Percentiles rank a stretch among this genome's conserved stretches.
Conservation (phyloP, 2,329 filamentous ascomycete species). For the Ceratocystis harringtonii region DNA sequence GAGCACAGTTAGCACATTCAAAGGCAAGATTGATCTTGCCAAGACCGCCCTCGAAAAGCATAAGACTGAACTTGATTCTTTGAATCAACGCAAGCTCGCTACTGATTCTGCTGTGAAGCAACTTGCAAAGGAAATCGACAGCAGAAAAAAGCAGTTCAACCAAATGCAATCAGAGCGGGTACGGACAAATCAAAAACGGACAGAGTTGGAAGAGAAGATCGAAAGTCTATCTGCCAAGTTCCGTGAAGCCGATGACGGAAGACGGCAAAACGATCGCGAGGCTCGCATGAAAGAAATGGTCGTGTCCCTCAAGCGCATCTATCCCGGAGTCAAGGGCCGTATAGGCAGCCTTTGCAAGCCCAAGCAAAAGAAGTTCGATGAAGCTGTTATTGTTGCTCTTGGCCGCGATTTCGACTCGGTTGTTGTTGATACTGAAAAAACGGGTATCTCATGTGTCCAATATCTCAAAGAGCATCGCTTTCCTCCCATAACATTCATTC, state of each 20-base stretch:
- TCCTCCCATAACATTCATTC: slow-evolving; percentile 83
- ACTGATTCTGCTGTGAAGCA: slow-evolving; percentile 50
- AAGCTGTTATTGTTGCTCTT: slow-evolving; percentile 81
- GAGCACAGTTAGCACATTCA: slow-evolving; percentile 76
- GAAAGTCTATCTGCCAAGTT: slow-evolving; percentile 66
- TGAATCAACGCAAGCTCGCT: slow-evolving; percentile 52
- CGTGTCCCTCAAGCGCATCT: slow-evolving; percentile 73
- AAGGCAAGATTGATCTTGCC: slow-evolving; percentile 69
- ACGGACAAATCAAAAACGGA: slow-evolving; percentile 64
- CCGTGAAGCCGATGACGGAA: slow-evolving; percentile 70
- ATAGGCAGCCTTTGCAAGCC: slow-evolving; percentile 86
- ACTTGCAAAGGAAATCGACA: slow-evolving; percentile 60
- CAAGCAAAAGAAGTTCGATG: slow-evolving; percentile 92
- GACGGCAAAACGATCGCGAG: slow-evolving; percentile 74
- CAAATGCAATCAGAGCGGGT: slow-evolving; percentile 69
- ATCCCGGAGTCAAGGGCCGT: slow-evolving; percentile 78
- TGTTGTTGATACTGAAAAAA: slow-evolving; percentile 89
- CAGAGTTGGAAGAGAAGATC: slow-evolving; percentile 84
- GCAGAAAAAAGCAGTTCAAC: slow-evolving; percentile 84
- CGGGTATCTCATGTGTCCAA: slow-evolving; percentile 82
- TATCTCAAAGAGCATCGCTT: slow-evolving; percentile 84
- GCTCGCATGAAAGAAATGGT: slow-evolving; percentile 67
- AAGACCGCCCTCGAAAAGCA: slow-evolving; percentile 60
- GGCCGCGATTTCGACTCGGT: slow-evolving; percentile 90
- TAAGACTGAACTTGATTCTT: slow-evolving; percentile 52